Evolutionary conservation across 768 basidiomycete species (phyloP).

Genomic region (Glaciozyma martinii): DNA sequence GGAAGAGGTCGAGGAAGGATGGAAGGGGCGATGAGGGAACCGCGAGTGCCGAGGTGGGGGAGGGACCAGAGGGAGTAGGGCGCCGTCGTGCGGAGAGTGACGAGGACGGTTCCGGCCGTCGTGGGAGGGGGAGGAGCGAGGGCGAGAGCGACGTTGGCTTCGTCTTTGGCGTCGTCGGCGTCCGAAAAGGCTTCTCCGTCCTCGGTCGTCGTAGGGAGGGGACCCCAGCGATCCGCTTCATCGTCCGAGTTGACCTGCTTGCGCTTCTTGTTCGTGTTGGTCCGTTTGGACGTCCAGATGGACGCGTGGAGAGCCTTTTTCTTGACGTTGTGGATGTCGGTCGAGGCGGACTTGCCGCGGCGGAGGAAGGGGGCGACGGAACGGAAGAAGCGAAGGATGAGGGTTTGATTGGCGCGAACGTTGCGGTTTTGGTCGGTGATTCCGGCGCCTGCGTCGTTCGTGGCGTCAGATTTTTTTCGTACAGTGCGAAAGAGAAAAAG

Average conservation of each 20-base stretch:
- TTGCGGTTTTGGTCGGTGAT: conserved; percentile 91
- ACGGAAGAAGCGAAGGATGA: conserved; percentile 71
- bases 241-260: neutral
- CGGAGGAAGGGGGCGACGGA: conserved; percentile 57
- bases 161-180: conserved; percentile 20
- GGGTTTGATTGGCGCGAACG: conserved; percentile 74
- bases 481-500: neutral
- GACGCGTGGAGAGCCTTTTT: neutral
- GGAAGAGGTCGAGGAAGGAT: conserved; percentile 20
- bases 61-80: conserved; percentile 81
- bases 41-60: conserved; percentile 34
- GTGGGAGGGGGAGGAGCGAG: conserved; percentile 30
- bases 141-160: neutral
- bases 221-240: neutral
- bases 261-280: conserved; percentile 5
- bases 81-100: conserved; percentile 73
- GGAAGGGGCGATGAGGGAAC: conserved; percentile 26
- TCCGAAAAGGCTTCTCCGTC: conserved; percentile 41
- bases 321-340: neutral
- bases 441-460: conserved; percentile 45
- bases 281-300: neutral
- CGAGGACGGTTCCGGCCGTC: conserved; percentile 50
- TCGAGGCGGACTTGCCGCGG: conserved; percentile 42
- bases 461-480: neutral
- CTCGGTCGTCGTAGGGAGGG: conserved; percentile 40